Conservation (phyloP, 2,329 filamentous ascomycete species). For the Dactylellina drechsleri region DNA sequence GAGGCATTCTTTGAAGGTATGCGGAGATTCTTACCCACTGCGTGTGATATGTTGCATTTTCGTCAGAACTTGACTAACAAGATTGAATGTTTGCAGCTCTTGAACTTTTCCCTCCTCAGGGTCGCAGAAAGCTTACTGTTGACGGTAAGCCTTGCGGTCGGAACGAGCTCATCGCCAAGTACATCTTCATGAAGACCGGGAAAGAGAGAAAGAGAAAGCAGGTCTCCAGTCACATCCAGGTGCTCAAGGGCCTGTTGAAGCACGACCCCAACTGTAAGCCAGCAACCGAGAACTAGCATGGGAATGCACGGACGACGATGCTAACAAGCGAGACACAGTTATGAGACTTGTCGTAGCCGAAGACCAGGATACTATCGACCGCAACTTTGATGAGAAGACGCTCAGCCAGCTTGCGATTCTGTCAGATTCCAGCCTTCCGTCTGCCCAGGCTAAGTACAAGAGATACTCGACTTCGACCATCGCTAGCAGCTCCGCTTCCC, state of each 20-base stretch:
- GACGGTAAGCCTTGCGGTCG: conserved; percentile 72
- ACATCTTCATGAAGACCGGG: conserved; percentile 66
- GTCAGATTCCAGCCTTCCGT: conserved; percentile 41
- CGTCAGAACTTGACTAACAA: conserved; percentile 2
- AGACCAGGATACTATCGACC: conserved; percentile 53
- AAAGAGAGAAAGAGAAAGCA: conserved; percentile 69
- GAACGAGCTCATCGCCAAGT: conserved; percentile 76
- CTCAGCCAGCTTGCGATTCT: conserved; percentile 51
- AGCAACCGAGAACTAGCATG: neutral
- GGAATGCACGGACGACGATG: conserved; percentile 38
- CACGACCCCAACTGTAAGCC: conserved; percentile 72
- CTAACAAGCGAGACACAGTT: conserved; percentile 50
- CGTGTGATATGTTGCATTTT: conserved; percentile 30
- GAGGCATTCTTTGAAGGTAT: conserved; percentile 75
- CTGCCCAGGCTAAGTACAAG: conserved; percentile 50
- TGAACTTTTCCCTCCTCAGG: conserved; percentile 73
- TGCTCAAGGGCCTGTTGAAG: conserved; percentile 74
- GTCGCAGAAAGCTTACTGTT: conserved; percentile 73
- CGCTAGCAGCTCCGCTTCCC: conserved; percentile 49
- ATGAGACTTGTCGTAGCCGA: conserved; percentile 54
- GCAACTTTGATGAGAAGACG: conserved; percentile 53
- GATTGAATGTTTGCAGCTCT: conserved; percentile 65
- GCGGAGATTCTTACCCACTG: conserved; percentile 55
- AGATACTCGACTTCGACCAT: conserved; percentile 50
- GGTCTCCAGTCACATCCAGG: conserved; percentile 77